These are phyloP conservation scores for Nothophoma quercina DNA, from an alignment of 2,329 filamentous ascomycete genomes.

Conservation along the genomic window DNA sequence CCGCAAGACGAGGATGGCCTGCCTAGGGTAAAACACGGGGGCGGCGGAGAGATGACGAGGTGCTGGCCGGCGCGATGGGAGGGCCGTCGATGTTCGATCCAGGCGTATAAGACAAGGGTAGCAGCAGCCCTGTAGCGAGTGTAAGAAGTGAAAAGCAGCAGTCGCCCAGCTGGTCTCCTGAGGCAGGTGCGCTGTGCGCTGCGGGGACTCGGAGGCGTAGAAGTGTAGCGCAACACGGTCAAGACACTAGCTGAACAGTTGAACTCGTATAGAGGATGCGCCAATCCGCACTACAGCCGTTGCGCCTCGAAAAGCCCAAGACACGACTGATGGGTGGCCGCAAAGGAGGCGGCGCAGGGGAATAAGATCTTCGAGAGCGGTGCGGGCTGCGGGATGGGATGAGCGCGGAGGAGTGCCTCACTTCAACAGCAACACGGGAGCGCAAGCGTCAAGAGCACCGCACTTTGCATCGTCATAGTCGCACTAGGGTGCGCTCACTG, in stretches of 20 bases:
- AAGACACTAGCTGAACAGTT: conserved; percentile 13
- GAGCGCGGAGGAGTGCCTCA: background rate
- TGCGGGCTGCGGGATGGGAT: background rate
- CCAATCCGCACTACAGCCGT: conserved; percentile 17
- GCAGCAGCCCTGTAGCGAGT: conserved; percentile 15
- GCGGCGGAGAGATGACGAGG: conserved; percentile 11
- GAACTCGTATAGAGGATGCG: conserved; percentile 16
- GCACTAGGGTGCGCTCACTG: conserved; percentile 1
- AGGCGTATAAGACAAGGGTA: background rate
- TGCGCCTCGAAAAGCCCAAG: conserved; percentile 6
- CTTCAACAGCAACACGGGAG: conserved; percentile 3
- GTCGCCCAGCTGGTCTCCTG: conserved; percentile 5
- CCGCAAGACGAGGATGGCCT: conserved; percentile 16
- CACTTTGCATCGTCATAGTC: conserved; percentile 3
- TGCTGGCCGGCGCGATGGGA: conserved; percentile 14
- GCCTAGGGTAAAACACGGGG: conserved; percentile 17
- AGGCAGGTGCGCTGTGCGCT: conserved; percentile 4
- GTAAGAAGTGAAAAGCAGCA: conserved; percentile 12
- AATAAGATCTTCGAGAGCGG: background rate
- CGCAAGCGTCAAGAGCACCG: background rate
- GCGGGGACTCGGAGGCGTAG: conserved; percentile 13
- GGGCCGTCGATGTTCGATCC: background rate
- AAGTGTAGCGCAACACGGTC: conserved; percentile 16
- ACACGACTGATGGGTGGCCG: conserved; percentile 10
- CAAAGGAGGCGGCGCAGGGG: conserved; percentile 14